A percentile compares a stretch with the other conserved stretches of the same genome.
Evolutionary conservation across 2,329 filamentous ascomycete genomes (phyloP).

Genomic region (Lachnellula arida): DNA sequence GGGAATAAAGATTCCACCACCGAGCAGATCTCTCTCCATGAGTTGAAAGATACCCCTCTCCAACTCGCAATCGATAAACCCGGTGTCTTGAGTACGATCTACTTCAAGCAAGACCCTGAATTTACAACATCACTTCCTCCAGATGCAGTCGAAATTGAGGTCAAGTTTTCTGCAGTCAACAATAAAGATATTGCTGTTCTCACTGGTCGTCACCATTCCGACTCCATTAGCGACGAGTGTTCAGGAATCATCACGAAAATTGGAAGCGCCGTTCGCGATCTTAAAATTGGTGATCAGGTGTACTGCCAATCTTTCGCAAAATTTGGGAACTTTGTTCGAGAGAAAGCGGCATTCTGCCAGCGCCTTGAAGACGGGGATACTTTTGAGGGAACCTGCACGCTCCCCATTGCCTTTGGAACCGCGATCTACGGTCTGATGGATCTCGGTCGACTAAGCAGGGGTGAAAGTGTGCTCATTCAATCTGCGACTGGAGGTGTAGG

Average conservation of each 20-base stretch:
- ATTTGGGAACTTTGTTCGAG: neutral
- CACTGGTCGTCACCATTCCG: neutral
- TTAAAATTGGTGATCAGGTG: neutral
- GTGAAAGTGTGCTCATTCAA: constrained; percentile 20
- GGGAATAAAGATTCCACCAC: too few relatives aligned
- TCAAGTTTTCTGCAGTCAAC: constrained; percentile 35
- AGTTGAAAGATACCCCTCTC: too few relatives aligned
- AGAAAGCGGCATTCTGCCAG: neutral
- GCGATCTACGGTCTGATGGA: constrained; percentile 32
- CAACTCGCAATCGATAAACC: too few relatives aligned
- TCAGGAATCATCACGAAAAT: neutral
- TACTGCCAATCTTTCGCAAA: neutral
- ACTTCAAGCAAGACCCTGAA: too few relatives aligned
- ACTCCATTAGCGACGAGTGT: neutral
- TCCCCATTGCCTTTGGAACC: constrained; percentile 29
- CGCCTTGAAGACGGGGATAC: neutral
- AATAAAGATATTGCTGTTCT: constrained; percentile 37
- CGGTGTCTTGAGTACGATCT: too few relatives aligned
- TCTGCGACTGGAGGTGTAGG: constrained; percentile 16
- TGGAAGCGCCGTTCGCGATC: neutral
- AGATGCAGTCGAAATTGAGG: constrained; percentile 28
- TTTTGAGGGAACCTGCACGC: neutral
- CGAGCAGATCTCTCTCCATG: too few relatives aligned
- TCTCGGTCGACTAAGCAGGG: constrained; percentile 23
- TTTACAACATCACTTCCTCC: too few relatives aligned